Conservation (phyloP, 768 basidiomycete species). For the Leccinum aurantiacum region DNA sequence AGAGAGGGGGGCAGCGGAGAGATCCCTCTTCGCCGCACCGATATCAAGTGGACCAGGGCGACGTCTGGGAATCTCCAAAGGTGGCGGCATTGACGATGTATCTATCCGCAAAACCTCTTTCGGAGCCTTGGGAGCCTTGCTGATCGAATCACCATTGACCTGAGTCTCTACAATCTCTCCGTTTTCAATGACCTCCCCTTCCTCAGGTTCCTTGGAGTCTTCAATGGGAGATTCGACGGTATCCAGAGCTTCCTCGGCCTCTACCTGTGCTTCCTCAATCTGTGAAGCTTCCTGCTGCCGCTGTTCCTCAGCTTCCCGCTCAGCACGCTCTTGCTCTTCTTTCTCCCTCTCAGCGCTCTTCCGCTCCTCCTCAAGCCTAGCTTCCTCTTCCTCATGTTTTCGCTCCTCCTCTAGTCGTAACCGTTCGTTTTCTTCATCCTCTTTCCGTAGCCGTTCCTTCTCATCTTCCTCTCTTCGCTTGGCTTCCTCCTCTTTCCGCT, state of each 20-base stretch:
- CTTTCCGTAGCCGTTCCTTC: conserved; percentile 37
- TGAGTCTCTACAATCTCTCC: conserved; percentile 30
- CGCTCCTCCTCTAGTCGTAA: conserved; percentile 34
- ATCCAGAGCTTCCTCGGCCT: conserved; percentile 38
- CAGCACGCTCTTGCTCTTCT: conserved; percentile 43
- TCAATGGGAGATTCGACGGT: conserved; percentile 39
- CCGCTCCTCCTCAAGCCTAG: conserved; percentile 32
- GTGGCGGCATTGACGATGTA: conserved; percentile 46
- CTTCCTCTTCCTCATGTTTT: conserved; percentile 30
- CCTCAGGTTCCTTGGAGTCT: conserved; percentile 47
- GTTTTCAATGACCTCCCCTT: conserved; percentile 36
- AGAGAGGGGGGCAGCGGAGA: conserved; percentile 40
- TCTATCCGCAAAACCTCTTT: conserved; percentile 67
- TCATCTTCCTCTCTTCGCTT: conserved; percentile 47
- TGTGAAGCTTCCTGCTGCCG: conserved; percentile 23
- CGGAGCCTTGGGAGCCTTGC: conserved; percentile 36
- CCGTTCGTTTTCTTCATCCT: conserved; percentile 41
- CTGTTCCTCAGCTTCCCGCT: conserved; percentile 36
- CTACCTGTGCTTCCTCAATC: conserved; percentile 29
- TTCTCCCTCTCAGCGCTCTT: conserved; percentile 35
- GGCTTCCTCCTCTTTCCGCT: conserved; percentile 40
- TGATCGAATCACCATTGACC: conserved; percentile 39
- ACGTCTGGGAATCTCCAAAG: conserved; percentile 40
- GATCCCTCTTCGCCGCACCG: conserved; percentile 45
- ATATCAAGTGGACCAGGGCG: conserved; percentile 79